phyloP scores from a whole-genome alignment of 768 basidiomycete species.

The Trichaptum fuscoviolaceum region DNA sequence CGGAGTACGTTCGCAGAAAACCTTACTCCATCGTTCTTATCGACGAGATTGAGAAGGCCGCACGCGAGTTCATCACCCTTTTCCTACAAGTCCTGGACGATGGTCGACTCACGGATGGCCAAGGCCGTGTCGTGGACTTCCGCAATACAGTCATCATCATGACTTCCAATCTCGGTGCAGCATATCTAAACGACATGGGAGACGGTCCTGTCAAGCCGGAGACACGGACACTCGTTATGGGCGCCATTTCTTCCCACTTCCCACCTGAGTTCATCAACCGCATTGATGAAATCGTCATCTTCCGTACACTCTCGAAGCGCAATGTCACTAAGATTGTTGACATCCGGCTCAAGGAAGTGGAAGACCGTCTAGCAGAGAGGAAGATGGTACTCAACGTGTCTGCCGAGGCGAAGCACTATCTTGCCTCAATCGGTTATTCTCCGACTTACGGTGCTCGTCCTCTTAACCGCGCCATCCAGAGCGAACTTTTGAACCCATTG shows the following conservation, averaged over 20 bases:
- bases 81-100: conserved; percentile 88
- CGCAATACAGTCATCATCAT: conserved; percentile 91
- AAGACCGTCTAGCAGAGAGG: conserved; percentile 69
- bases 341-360: conserved; percentile 79
- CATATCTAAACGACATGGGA: conserved; percentile 67
- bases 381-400: conserved; percentile 82
- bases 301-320: conserved; percentile 70
- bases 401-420: conserved; percentile 67
- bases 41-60: conserved; percentile 90
- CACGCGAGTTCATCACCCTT: conserved; percentile 65
- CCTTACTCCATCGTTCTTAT: conserved; percentile 85
- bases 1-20: conserved; percentile 88
- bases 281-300: conserved; percentile 82
- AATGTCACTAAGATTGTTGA: conserved; percentile 86
- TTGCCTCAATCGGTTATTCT: conserved; percentile 73
- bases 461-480: conserved; percentile 86
- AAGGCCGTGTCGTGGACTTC: conserved; percentile 86
- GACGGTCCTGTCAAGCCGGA: conserved; percentile 61
- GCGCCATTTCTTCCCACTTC: conserved; percentile 78
- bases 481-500: conserved; percentile 87
- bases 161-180: conserved; percentile 88
- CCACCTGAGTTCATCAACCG: conserved; percentile 92
- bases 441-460: conserved; percentile 88
- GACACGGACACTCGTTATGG: conserved; percentile 66
- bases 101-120: conserved; percentile 86